phyloP scores from a whole-genome alignment of 352 stramenopile species.

The Phytopythium boreale region DNA sequence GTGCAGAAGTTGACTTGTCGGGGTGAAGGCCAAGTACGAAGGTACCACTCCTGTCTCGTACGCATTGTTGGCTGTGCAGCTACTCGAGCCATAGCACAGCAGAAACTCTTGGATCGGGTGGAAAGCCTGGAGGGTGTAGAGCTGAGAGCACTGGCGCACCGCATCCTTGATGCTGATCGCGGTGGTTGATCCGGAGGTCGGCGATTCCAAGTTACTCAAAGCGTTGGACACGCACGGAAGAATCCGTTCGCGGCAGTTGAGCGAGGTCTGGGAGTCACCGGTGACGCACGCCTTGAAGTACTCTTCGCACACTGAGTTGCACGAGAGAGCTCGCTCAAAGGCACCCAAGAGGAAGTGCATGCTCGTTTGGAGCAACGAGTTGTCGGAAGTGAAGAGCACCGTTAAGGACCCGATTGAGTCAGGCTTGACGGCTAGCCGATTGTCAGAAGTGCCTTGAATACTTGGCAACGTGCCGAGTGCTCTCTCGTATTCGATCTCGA shows the following conservation, averaged over 20 bases:
- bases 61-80: not conserved
- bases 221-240: not conserved
- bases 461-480: constrained; percentile 4
- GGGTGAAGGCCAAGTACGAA: not conserved
- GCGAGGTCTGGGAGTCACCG: not conserved
- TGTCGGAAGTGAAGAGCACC: not conserved
- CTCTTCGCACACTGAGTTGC: not conserved
- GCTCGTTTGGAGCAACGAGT: not conserved
- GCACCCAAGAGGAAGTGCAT: not conserved
- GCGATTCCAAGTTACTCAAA: not conserved
- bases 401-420: not conserved
- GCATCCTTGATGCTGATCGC: not conserved
- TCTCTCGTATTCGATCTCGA: constrained; percentile 9
- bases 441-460: no score
- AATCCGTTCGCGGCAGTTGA: not conserved
- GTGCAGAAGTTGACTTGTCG: not conserved
- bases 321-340: not conserved
- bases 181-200: not conserved
- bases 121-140: not conserved
- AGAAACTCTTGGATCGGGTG: not conserved
- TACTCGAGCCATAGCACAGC: not conserved
- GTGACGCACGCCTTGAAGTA: not conserved
- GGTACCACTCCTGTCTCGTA: not conserved
- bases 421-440: no score
- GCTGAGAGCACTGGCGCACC: not conserved